Evolutionary conservation across 192 early-diverging fungal genomes (phyloP).

Genomic region (Dissophora globulifera): DNA sequence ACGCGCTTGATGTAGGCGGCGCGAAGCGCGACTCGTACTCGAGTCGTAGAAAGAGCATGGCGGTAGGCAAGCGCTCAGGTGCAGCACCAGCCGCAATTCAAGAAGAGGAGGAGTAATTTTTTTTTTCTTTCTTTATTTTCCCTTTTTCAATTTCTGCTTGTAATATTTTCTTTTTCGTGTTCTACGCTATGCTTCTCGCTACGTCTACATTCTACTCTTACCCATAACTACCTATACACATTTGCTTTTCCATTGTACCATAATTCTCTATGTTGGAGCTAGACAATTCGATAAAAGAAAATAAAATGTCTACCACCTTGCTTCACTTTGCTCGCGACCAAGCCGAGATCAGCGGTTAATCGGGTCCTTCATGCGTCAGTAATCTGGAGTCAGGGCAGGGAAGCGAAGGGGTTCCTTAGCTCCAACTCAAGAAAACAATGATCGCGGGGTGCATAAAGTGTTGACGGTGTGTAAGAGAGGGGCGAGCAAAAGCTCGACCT

Average conservation of each 20-base stretch:
- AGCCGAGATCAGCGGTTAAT: too few relatives aligned
- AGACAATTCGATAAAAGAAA: neutral
- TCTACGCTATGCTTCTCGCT: neutral
- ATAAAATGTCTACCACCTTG: neutral
- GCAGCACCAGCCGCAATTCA: slow-evolving; percentile 47
- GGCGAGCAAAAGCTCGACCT: too few relatives aligned
- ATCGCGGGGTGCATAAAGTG: too few relatives aligned
- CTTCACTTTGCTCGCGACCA: neutral
- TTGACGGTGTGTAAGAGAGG: too few relatives aligned
- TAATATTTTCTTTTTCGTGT: neutral
- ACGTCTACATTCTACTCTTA: neutral
- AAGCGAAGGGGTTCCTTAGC: too few relatives aligned
- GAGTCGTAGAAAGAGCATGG: slow-evolving; percentile 48
- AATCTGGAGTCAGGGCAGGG: too few relatives aligned
- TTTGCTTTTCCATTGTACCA: neutral
- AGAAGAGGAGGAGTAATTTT: slow-evolving; percentile 44
- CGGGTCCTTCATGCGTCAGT: too few relatives aligned
- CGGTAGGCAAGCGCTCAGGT: slow-evolving; percentile 35
- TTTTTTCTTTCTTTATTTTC: slow-evolving; percentile 8
- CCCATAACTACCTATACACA: too few relatives aligned
- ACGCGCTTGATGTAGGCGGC: neutral
- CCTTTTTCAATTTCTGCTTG: neutral
- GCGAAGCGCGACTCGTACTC: slow-evolving; percentile 50
- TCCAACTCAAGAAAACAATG: too few relatives aligned
- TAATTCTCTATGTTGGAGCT: neutral